Conservation (phyloP, 2,329 filamentous ascomycete species). For the Diaporthe destruens region DNA sequence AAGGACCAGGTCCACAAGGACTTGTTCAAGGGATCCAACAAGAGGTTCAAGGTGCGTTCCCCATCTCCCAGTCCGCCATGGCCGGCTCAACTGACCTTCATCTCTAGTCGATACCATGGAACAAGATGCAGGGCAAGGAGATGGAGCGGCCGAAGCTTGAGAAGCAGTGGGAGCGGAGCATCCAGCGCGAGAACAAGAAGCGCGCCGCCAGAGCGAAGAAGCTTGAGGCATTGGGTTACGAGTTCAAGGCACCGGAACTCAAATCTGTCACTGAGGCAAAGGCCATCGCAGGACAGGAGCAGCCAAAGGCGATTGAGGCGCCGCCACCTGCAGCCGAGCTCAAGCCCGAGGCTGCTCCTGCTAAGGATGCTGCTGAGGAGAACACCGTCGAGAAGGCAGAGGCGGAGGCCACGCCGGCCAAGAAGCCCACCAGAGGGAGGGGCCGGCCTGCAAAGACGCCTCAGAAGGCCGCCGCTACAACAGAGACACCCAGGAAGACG, state of each 20-base stretch:
- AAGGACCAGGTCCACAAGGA: constrained; percentile 82
- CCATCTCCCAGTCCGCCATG: too few relatives aligned
- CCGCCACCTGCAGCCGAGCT: constrained; percentile 45
- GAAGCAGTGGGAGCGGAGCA: constrained; percentile 82
- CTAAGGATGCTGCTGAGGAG: constrained; percentile 46
- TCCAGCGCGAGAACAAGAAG: constrained; percentile 78
- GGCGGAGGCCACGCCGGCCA: constrained; percentile 45
- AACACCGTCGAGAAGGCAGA: constrained; percentile 51
- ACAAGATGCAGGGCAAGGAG: constrained; percentile 83
- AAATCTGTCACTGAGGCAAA: constrained; percentile 62
- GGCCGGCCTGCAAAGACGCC: constrained; percentile 40
- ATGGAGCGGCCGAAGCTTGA: constrained; percentile 80
- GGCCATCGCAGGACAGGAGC: constrained; percentile 50
- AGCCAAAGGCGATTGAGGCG: constrained; percentile 55
- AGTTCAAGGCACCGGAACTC: constrained; percentile 80
- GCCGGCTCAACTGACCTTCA: constrained; percentile 6
- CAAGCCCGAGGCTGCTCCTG: constrained; percentile 50
- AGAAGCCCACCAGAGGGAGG: constrained; percentile 40
- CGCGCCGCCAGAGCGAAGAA: constrained; percentile 78
- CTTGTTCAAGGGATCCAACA: constrained; percentile 91
- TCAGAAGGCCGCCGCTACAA: constrained; percentile 49
- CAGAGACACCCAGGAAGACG: constrained; percentile 49
- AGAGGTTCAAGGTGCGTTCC: constrained; percentile 77
- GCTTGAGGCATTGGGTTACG: constrained; percentile 85
- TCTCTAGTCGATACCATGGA: constrained; percentile 76